Base-by-base conservation (phyloP, 2,329 filamentous ascomycete genomes). In the Tympanopsis confertula region DNA sequence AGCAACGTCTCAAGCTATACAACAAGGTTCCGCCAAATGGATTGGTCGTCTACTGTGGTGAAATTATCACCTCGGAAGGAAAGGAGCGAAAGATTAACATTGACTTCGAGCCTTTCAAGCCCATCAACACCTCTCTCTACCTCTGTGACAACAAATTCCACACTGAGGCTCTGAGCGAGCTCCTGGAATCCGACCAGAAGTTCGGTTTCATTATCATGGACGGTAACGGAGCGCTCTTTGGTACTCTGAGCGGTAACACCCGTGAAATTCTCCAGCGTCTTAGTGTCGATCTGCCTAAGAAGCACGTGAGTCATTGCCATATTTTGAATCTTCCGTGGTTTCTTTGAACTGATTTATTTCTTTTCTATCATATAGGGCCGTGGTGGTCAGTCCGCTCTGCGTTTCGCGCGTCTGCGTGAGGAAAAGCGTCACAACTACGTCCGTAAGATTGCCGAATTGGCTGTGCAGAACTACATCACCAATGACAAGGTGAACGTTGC, bases 151-250 rank as follows among this genome's bases (percentile, higher is more conserved):
- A 98, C 74, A 98, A 98, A 59, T 98, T 98, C 65, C 91, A 98
- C 60, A 98, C 91, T 41, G 91, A 98, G 64, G 89, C 91, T 14
- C 69, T 98, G 48, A 91, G 88, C 48, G 91, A 98, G 68, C 76
- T 98, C 54, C 81, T 98, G 48, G 91, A 98, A 66, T 95, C 91
- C 14, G 91, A 98, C 61, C 91, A 96, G 66, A 95, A 94, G 65
- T 98, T 98, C 52, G 91, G 91, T 39, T 98, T 98, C 68, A 98
- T 98, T 62, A 82, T 98, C 67, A 98, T 98, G 91, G 91, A 98
- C 58, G 91, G 91, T 68, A 98, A 98, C 65, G 91, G 91, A 52
- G 86, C 91, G 30, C 79, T 98, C 20, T 98, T 98, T 50, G 91
- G 91, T 52, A 98, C 91, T 1, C 72, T 98, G 30, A 94, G 87